phyloP scores from a whole-genome alignment of 1,139 yeast species.

The Candida albicans region DNA sequence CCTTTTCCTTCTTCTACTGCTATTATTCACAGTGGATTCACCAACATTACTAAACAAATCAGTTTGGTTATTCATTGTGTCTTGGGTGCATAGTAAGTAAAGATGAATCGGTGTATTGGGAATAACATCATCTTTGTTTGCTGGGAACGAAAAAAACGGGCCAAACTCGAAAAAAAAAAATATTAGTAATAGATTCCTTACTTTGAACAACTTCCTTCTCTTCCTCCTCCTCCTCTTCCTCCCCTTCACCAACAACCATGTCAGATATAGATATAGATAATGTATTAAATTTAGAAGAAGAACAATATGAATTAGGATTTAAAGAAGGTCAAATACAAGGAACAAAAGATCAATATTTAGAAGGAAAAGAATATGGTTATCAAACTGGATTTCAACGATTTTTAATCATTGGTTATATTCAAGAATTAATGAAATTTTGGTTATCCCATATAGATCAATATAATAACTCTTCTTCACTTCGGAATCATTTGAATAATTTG shows the following conservation, averaged over 20 bases:
- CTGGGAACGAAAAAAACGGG: background rate
- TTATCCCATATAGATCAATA: slow-evolving; percentile 19
- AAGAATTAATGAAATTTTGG: slow-evolving; percentile 52
- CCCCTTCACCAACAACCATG: slow-evolving; percentile 1
- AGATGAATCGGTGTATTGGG: no score
- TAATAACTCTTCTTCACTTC: slow-evolving; percentile 13
- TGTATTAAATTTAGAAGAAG: slow-evolving; percentile 53
- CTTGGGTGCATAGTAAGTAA: no score
- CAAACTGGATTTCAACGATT: slow-evolving; percentile 79
- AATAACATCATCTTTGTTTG: no score
- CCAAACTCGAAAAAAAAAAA: slow-evolving; percentile 1
- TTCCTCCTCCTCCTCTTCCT: background rate
- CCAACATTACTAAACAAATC: no score
- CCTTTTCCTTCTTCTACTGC: slow-evolving; percentile 19
- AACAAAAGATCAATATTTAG: slow-evolving; percentile 45
- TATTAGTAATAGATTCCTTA: background rate
- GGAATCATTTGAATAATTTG: slow-evolving; percentile 31
- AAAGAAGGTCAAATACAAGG: slow-evolving; percentile 53
- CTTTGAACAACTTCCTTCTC: background rate
- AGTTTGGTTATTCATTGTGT: no score
- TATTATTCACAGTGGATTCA: no score
- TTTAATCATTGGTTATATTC: slow-evolving; percentile 61
- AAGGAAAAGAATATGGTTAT: slow-evolving; percentile 77
- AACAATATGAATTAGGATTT: slow-evolving; percentile 62
- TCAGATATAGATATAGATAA: slow-evolving; percentile 40